Evolutionary conservation across 75 land plant species (phyloP).

Genomic region (Pinus albicaulis): DNA sequence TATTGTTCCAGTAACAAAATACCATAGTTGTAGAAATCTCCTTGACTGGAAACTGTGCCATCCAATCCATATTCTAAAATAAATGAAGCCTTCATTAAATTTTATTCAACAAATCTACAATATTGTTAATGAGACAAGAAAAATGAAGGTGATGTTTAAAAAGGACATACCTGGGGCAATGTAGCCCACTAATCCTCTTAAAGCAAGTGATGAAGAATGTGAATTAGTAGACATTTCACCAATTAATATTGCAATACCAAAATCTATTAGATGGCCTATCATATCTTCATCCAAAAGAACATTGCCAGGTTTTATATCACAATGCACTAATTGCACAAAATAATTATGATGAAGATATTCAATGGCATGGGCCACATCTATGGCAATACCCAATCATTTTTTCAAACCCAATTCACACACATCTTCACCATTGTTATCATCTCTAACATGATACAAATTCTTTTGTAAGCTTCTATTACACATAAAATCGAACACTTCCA

Average conservation of each 20-base stretch:
- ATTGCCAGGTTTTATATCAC: slow-evolving; percentile 10
- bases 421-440: neutral
- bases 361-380: slow-evolving; percentile 31
- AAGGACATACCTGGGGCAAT: neutral
- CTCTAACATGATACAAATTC: neutral
- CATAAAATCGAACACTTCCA: neutral
- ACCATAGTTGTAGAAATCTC: slow-evolving; percentile 34
- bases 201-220: neutral
- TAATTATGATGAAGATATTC: slow-evolving; percentile 30
- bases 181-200: neutral
- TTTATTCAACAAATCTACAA: neutral
- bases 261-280: neutral
- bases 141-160: neutral
- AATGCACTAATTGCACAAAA: neutral
- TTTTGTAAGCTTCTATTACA: neutral
- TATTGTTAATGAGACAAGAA: neutral
- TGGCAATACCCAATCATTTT: slow-evolving; percentile 25
- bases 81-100: neutral
- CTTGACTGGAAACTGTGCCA: slow-evolving; percentile 13
- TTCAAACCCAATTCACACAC: neutral
- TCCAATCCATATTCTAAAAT: slow-evolving; percentile 19
- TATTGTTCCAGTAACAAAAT: slow-evolving; percentile 27
- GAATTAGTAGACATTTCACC: neutral
- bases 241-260: neutral
- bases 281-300: slow-evolving; percentile 5